A percentile compares a stretch with the other conserved stretches of the same genome.
These are phyloP conservation scores for Penicillium coffeae DNA, from an alignment of 495 filamentous ascomycete genomes.

Conservation along the genomic window DNA sequence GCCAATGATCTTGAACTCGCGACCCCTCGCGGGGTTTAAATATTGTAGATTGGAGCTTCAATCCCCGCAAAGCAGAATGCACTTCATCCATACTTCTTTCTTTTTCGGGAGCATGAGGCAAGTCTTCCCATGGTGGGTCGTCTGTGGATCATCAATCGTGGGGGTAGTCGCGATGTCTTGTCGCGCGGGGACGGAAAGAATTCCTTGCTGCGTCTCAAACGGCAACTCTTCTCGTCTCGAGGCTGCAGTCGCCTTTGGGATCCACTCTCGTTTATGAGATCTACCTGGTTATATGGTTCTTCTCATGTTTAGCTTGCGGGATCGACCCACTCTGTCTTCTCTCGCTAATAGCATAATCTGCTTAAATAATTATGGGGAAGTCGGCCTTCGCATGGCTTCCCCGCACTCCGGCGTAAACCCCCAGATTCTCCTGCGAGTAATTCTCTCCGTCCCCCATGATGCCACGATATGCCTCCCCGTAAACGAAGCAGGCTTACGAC, in stretches of 20 bases:
- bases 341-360: no score
- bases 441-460: slow-evolving; percentile 6
- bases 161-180: neutral
- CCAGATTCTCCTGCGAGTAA: slow-evolving; percentile 5
- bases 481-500: slow-evolving; percentile 9
- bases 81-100: neutral
- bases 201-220: slow-evolving; percentile 6
- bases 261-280: no score
- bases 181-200: slow-evolving; percentile 19
- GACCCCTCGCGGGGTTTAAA: slow-evolving; percentile 9
- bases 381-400: neutral
- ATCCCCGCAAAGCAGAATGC: neutral
- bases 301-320: no score
- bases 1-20: neutral
- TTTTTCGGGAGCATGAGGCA: neutral
- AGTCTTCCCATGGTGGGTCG: slow-evolving; percentile 3
- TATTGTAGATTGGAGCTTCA: neutral
- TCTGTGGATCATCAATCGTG: neutral
- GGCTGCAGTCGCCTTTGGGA: no score
- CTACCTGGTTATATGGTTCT: no score
- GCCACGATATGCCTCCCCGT: neutral
- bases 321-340: no score
- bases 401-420: slow-evolving; percentile 10
- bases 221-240: no score
- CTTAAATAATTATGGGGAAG: slow-evolving; percentile 7